Conservation (phyloP, 768 basidiomycete species). For the Cantharellus cinnabarinus region DNA sequence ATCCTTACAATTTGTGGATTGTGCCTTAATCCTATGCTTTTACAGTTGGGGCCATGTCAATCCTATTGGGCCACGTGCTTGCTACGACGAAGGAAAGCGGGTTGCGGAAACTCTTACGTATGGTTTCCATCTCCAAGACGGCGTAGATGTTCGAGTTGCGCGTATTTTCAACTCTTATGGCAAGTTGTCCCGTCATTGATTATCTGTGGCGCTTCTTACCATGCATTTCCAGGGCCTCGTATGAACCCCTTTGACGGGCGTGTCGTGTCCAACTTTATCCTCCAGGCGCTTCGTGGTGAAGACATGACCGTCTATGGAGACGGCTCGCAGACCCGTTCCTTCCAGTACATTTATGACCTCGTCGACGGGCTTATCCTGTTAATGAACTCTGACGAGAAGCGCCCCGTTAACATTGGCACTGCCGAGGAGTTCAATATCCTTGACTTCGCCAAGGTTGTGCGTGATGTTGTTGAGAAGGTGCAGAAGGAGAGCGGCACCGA, state of each 20-base stretch:
- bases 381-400: slow-evolving; percentile 88
- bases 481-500: slow-evolving; percentile 59
- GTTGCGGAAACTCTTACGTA: slow-evolving; percentile 97
- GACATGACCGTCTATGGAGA: slow-evolving; percentile 96
- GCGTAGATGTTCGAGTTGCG: slow-evolving; percentile 88
- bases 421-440: slow-evolving; percentile 90
- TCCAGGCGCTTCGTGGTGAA: slow-evolving; percentile 88
- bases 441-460: slow-evolving; percentile 81
- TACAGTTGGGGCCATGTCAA: slow-evolving; percentile 93
- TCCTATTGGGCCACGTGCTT: slow-evolving; percentile 94
- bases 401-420: slow-evolving; percentile 94
- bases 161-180: slow-evolving; percentile 98
- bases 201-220: not conserved
- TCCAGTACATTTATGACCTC: slow-evolving; percentile 97
- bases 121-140: slow-evolving; percentile 85
- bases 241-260: slow-evolving; percentile 94
- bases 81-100: slow-evolving; percentile 98
- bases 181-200: slow-evolving; percentile 4
- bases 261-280: slow-evolving; percentile 97
- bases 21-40: not conserved
- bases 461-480: slow-evolving; percentile 83
- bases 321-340: slow-evolving; percentile 80
- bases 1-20: not conserved
- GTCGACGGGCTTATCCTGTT: slow-evolving; percentile 80
- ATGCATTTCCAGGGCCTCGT: slow-evolving; percentile 12